phyloP scores from a whole-genome alignment of 2,329 filamentous ascomycete genomes.

The Diaporthe vaccinii region DNA sequence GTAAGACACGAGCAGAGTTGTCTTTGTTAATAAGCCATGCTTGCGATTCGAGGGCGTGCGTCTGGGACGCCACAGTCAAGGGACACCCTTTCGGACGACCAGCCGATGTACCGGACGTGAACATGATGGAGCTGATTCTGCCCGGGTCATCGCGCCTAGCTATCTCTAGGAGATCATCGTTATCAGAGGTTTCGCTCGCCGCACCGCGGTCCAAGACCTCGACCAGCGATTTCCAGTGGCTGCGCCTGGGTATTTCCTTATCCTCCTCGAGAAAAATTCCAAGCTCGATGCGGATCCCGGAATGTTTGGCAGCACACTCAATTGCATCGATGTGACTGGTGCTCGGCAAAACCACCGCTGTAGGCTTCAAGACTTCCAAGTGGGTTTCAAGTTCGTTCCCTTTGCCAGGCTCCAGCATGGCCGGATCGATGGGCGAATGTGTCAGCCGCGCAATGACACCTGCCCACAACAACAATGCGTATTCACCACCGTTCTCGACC shows the following conservation, averaged over 20 bases:
- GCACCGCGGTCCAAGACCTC: not conserved
- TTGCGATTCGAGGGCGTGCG: slow-evolving; percentile 4
- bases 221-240: not conserved
- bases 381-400: not conserved
- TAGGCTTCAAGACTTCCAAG: not conserved
- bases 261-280: not conserved
- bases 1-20: not conserved
- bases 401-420: not conserved
- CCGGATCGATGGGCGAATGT: not conserved
- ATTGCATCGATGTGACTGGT: not conserved
- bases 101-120: slow-evolving; percentile 6
- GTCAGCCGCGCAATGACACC: not conserved
- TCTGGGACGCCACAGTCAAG: not conserved
- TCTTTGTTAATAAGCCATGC: not conserved
- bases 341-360: not conserved
- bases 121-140: not conserved
- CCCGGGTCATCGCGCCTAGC: not conserved
- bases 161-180: not conserved
- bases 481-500: not conserved
- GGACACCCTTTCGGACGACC: not conserved
- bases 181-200: not conserved
- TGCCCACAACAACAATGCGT: not conserved
- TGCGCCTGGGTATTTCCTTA: not conserved
- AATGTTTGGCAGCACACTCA: slow-evolving; percentile 3
- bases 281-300: not conserved